Evolutionary conservation across 2,329 filamentous ascomycete species (phyloP).

Genomic region (Botrytis pseudocinerea): DNA sequence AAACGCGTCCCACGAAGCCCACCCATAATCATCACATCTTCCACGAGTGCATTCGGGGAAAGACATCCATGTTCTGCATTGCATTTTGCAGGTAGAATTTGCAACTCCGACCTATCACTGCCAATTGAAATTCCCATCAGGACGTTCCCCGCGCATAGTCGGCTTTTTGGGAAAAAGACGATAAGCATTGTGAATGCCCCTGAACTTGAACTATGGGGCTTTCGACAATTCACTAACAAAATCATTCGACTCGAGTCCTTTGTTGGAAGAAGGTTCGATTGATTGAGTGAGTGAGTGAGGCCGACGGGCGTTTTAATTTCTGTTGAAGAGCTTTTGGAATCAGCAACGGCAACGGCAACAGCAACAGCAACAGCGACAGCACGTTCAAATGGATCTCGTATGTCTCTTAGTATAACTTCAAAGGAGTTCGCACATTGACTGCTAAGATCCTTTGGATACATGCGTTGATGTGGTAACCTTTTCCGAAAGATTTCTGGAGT

Average conservation of each 20-base stretch:
- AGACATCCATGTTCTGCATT: constrained; percentile 21
- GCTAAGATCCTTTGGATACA: neutral
- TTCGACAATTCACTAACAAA: neutral
- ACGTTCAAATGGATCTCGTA: constrained; percentile 10
- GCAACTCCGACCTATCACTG: constrained; percentile 10
- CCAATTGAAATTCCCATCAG: constrained; percentile 9
- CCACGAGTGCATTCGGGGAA: constrained; percentile 15
- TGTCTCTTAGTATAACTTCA: neutral
- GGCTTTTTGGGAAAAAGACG: neutral
- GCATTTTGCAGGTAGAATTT: constrained; percentile 12
- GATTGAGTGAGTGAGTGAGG: neutral
- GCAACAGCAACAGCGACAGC: neutral
- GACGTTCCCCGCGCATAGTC: neutral
- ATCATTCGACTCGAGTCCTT: neutral
- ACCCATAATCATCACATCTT: neutral
- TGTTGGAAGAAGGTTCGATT: neutral
- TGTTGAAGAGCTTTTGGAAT: neutral
- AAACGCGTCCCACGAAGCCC: constrained; percentile 12
- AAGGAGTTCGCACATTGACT: constrained; percentile 3
- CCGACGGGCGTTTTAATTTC: neutral
- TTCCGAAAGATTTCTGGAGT: neutral
- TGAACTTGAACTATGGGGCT: constrained; percentile 11
- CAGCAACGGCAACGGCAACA: neutral
- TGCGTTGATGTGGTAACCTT: neutral
- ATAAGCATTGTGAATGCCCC: constrained; percentile 6